These are phyloP conservation scores for Monosporascus ibericus DNA, from an alignment of 2,329 filamentous ascomycete genomes.

Conservation along the genomic window DNA sequence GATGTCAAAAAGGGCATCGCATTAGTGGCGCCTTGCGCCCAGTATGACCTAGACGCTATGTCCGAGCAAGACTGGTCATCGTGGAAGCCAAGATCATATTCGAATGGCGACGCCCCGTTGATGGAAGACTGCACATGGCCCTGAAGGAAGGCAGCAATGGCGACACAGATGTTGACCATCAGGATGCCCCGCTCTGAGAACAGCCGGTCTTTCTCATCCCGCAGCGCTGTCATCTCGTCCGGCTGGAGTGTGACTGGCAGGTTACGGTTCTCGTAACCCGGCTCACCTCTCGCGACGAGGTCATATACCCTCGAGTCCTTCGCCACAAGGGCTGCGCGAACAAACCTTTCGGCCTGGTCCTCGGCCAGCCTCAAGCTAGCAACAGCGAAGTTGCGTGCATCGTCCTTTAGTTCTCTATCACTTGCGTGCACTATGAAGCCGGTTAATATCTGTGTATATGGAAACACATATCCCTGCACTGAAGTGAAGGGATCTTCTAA, in stretches of 20 bases:
- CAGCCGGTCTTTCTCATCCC: constrained; percentile 26
- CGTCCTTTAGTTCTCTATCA: neutral
- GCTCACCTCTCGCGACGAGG: constrained; percentile 20
- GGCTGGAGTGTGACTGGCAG: constrained; percentile 23
- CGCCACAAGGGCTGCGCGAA: constrained; percentile 28
- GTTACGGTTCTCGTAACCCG: constrained; percentile 8
- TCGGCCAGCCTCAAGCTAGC: neutral
- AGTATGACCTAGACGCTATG: constrained; percentile 4
- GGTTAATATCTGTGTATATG: neutral
- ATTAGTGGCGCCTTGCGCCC: constrained; percentile 27
- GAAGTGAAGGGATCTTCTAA: neutral
- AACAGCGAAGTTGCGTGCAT: neutral
- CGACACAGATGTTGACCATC: constrained; percentile 31
- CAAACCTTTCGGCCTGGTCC: neutral
- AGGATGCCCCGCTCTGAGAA: constrained; percentile 31
- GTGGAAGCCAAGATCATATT: constrained; percentile 5
- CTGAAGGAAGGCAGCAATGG: constrained; percentile 32
- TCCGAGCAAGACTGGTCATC: neutral
- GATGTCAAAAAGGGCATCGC: constrained; percentile 29
- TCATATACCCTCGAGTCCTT: constrained; percentile 31
- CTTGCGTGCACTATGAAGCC: neutral
- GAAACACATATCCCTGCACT: neutral
- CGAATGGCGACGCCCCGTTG: constrained; percentile 24
- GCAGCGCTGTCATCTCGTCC: constrained; percentile 28
- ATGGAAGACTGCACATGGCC: constrained; percentile 34